phyloP scores from a whole-genome alignment of 2,329 filamentous ascomycete species.

The Alternaria gansuensis region DNA sequence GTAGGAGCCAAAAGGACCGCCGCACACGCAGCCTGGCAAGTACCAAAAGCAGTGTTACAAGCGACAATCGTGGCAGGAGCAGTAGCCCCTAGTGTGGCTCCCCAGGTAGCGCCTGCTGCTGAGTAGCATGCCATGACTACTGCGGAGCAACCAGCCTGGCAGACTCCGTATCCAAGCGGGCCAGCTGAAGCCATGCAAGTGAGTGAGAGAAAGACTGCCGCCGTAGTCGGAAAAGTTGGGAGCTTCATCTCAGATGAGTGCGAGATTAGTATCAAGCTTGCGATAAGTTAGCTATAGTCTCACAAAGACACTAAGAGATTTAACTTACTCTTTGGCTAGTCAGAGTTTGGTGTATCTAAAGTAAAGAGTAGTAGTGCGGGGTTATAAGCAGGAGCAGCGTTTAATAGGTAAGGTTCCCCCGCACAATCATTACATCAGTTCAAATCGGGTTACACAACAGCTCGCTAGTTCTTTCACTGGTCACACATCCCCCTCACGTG shows the following conservation, averaged over 20 bases:
- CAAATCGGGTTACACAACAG: background rate
- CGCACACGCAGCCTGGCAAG: constrained; percentile 59
- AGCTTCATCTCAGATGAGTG: constrained; percentile 3
- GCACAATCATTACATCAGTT: background rate
- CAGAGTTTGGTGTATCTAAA: background rate
- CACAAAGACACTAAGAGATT: background rate
- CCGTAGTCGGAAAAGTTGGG: background rate
- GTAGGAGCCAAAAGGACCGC: constrained; percentile 48
- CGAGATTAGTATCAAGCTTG: background rate
- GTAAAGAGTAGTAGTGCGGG: background rate
- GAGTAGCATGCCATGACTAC: constrained; percentile 60
- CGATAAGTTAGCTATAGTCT: background rate
- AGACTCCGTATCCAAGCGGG: constrained; percentile 56
- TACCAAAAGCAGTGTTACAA: constrained; percentile 59
- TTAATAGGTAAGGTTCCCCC: background rate
- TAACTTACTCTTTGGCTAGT: background rate
- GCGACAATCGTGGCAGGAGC: constrained; percentile 55
- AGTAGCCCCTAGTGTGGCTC: constrained; percentile 50
- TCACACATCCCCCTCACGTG: background rate
- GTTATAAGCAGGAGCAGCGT: background rate
- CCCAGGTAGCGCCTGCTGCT: constrained; percentile 57
- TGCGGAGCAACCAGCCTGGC: constrained; percentile 58
- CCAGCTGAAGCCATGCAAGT: constrained; percentile 32
- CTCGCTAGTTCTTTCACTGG: background rate
- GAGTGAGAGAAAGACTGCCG: constrained; percentile 5